phyloP scores from a whole-genome alignment of 345 rosid genomes.

The Clarkia xantiana region DNA sequence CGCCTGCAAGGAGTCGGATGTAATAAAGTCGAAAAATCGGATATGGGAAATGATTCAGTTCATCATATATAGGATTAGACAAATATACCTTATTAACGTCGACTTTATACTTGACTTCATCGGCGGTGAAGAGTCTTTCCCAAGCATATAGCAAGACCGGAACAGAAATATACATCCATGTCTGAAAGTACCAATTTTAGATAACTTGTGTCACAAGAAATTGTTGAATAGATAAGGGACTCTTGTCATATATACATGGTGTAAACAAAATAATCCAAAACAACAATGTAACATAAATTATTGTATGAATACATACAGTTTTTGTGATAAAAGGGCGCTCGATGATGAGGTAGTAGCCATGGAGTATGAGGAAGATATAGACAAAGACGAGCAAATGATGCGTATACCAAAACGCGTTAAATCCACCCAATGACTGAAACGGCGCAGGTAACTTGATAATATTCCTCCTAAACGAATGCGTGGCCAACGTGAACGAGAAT shows the following conservation, averaged over 20 bases:
- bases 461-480: conserved; percentile 53
- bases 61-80: not conserved
- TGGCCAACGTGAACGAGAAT: conserved; percentile 56
- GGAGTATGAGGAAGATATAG: conserved; percentile 51
- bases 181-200: conserved; percentile 24
- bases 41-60: not conserved
- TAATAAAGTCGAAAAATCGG: not conserved
- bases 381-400: conserved; percentile 69
- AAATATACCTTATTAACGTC: conserved; percentile 46
- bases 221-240: not conserved
- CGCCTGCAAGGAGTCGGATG: conserved; percentile 33
- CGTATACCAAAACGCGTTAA: conserved; percentile 89
- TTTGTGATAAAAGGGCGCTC: conserved; percentile 53
- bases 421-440: conserved; percentile 56
- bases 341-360: conserved; percentile 60
- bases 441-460: conserved; percentile 48
- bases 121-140: conserved; percentile 41
- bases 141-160: conserved; percentile 49
- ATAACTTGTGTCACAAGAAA: not conserved
- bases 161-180: conserved; percentile 63
- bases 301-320: conserved; percentile 66
- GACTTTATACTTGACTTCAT: conserved; percentile 40
- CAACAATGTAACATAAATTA: no score
- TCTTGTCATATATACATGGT: not conserved
- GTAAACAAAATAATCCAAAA: no score